Evolutionary conservation across 192 early-diverging fungal genomes (phyloP).

Genomic region (Helicostylum pulchrum): DNA sequence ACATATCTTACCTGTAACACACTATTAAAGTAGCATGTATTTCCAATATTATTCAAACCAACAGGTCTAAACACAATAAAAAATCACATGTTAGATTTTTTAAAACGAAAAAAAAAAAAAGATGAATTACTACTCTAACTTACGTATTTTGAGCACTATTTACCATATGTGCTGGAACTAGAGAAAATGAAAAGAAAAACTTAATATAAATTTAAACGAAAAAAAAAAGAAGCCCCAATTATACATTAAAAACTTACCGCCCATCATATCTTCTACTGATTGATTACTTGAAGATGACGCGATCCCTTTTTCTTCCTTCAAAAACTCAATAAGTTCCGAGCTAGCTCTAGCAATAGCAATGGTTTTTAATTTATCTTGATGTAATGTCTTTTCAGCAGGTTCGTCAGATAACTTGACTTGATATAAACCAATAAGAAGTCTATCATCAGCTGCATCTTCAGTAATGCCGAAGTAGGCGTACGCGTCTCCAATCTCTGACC

Average conservation of each 20-base stretch:
- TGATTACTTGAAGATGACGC: not conserved
- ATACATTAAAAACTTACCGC: not conserved
- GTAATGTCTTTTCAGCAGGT: slow-evolving; percentile 18
- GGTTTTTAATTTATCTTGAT: slow-evolving; percentile 25
- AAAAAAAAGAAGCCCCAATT: not conserved
- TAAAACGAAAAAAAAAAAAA: slow-evolving; percentile 1
- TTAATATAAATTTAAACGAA: not conserved
- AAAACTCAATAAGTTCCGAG: slow-evolving; percentile 9
- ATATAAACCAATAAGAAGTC: slow-evolving; percentile 29
- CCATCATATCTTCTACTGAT: not conserved
- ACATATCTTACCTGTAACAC: slow-evolving; percentile 54
- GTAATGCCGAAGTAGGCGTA: slow-evolving; percentile 44
- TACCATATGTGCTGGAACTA: slow-evolving; percentile 4
- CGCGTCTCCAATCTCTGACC: slow-evolving; percentile 40
- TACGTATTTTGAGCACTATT: slow-evolving; percentile 5
- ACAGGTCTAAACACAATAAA: slow-evolving; percentile 44
- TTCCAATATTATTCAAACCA: slow-evolving; percentile 79
- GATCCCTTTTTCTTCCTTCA: slow-evolving; percentile 13
- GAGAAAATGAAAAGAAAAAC: not conserved
- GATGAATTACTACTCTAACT: not conserved
- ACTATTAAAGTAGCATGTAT: slow-evolving; percentile 89
- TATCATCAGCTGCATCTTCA: slow-evolving; percentile 36
- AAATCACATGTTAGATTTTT: not conserved
- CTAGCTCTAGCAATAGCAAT: slow-evolving; percentile 28
- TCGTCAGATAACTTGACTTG: slow-evolving; percentile 35